Evolutionary conservation across 2,329 filamentous ascomycete species (phyloP), one percentile per base, ranked within the genome.

Genomic region (Colletotrichum trifolii): DNA sequence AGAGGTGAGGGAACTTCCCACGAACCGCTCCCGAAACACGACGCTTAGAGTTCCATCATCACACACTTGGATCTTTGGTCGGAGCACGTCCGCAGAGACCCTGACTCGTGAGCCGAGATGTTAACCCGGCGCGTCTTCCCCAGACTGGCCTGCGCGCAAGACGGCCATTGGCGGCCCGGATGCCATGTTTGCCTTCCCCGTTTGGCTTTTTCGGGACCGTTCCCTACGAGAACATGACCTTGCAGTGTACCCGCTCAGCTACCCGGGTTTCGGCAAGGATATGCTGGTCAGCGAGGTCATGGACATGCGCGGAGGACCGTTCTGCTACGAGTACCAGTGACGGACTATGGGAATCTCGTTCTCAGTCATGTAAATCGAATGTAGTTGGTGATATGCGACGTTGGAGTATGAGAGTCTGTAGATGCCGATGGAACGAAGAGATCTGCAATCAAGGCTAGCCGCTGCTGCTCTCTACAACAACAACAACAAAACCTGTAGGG

Each of bases 251-350:
- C 42, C 53, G 40, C 0, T 36, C 9, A 36, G 42, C 0, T 55
- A 43, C n/a, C 43, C 43, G 12, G 12, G 34, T 8, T 40, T 15
- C 2, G 35, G 36, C 54, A 57, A 38, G 54, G 54, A 57, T 2
- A 34, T 48, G 36, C 36, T 36, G 11, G n/a, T 74, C n/a, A 56
- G 61, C 6, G 71, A 74, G n/a, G 43, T 73, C 13, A 74, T 73
- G 70, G 68, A 73, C 54, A 71, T 71, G 42, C 35, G 53, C 17
- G 69, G 48, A 55, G 65, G 33, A 2, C 43, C 58, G 2, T 49
- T 73, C 1, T 73, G 72, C n/a, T 71, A 70, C 58, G 70, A 73
- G 33, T 72, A 73, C 49, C 25, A 50, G 25, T 42, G 42, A 50
- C 47, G 25, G 1, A 39, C 15, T n/a, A n/a, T 9, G 6, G 6